phyloP scores from a whole-genome alignment of 1,139 yeast genomes.

The Kodamaea suecica region DNA sequence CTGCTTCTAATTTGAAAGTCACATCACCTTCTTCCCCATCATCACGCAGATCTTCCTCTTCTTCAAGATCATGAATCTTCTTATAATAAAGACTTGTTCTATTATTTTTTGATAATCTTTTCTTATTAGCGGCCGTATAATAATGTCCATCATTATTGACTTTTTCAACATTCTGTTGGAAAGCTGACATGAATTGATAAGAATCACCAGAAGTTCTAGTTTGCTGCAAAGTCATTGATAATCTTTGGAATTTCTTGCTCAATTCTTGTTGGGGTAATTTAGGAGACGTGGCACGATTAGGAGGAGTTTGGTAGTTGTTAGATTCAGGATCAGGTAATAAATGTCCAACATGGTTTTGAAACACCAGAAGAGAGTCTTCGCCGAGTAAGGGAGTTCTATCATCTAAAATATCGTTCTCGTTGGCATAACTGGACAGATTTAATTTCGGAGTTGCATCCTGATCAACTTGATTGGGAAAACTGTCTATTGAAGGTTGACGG shows the following conservation, averaged over 20 bases:
- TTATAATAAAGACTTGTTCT: conserved; percentile 36
- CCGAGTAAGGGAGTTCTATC: conserved; percentile 31
- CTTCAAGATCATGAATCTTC: conserved; percentile 23
- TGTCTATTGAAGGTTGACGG: conserved; percentile 16
- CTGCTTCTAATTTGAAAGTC: background rate
- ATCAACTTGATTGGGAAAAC: conserved; percentile 16
- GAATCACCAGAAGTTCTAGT: conserved; percentile 39
- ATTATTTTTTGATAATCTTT: conserved; percentile 10
- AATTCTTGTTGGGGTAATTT: conserved; percentile 37
- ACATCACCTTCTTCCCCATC: conserved; percentile 2
- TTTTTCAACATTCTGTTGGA: conserved; percentile 37
- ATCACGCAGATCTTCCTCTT: conserved; percentile 8
- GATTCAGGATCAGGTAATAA: conserved; percentile 14
- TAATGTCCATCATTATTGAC: conserved; percentile 16
- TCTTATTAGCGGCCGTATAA: conserved; percentile 8
- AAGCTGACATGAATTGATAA: conserved; percentile 38
- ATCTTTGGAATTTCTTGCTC: conserved; percentile 37
- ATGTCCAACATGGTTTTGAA: conserved; percentile 14
- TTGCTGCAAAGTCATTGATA: conserved; percentile 39
- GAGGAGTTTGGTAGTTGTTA: conserved; percentile 3
- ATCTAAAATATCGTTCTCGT: conserved; percentile 17
- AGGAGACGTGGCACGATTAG: conserved; percentile 11
- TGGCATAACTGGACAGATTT: conserved; percentile 6
- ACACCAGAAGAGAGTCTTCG: conserved; percentile 11
- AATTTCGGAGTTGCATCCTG: conserved; percentile 34